A percentile compares a stretch with the other conserved stretches of the same genome.
phyloP scores from a whole-genome alignment of 108 stramenopile species.

The Pseudonitzschia multiseries region DNA sequence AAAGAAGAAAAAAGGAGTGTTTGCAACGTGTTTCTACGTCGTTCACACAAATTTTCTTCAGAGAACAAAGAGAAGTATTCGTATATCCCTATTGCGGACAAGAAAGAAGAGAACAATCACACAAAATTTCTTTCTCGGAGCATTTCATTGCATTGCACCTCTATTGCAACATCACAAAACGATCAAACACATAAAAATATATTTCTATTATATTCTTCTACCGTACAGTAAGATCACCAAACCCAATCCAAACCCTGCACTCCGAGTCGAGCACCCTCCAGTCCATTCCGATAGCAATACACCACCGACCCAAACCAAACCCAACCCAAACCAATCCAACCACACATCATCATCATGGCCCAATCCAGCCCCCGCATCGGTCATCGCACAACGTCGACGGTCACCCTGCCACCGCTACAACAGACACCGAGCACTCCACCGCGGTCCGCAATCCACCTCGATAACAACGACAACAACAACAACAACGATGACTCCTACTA shows the following conservation, averaged over 20 bases:
- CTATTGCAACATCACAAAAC: not conserved
- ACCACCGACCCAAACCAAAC: not conserved
- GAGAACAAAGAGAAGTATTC: not conserved
- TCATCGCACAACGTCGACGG: not conserved
- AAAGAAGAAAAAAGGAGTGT: not conserved
- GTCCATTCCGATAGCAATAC: not conserved
- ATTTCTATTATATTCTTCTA: too few relatives aligned
- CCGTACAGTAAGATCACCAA: too few relatives aligned
- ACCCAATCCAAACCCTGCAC: too few relatives aligned
- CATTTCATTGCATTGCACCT: not conserved
- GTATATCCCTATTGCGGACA: not conserved
- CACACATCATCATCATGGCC: too few relatives aligned
- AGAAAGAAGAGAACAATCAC: slow-evolving; percentile 7
- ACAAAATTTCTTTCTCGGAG: not conserved
- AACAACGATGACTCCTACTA: not conserved
- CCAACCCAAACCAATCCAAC: not conserved
- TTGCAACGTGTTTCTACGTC: not conserved
- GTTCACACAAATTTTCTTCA: not conserved
- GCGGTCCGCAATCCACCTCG: not conserved
- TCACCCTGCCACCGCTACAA: slow-evolving; percentile 3
- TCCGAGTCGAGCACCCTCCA: not conserved
- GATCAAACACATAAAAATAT: too few relatives aligned
- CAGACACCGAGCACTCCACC: too few relatives aligned
- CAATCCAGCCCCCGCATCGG: not conserved
- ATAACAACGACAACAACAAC: not conserved